Conservation (phyloP, 352 stramenopile genomes). For the Phytophthora tubulina region DNA sequence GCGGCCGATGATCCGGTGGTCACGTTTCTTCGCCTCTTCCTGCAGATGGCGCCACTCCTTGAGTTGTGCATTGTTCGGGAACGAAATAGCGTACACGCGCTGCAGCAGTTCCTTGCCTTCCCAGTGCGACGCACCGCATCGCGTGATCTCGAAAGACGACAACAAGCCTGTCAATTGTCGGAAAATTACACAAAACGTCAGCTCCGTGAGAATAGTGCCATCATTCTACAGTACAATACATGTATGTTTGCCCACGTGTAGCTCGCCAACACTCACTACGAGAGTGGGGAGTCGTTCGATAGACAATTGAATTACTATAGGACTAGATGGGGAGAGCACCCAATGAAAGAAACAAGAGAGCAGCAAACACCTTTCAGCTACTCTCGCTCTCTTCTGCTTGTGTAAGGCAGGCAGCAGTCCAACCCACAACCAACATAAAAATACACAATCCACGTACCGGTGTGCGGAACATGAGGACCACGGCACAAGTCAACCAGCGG, state of each 20-base stretch:
- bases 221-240: conserved; percentile 11
- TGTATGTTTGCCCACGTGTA: conserved; percentile 86
- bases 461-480: conserved; percentile 96
- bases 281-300: conserved; percentile 83
- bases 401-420: conserved; percentile 62
- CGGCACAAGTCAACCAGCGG: conserved; percentile 98
- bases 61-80: conserved; percentile 90
- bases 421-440: conserved; percentile 20
- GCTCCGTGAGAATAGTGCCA: not conserved
- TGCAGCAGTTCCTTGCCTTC: conserved; percentile 93
- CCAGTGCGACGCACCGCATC: conserved; percentile 96
- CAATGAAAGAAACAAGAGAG: conserved; percentile 22
- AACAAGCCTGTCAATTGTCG: conserved; percentile 57
- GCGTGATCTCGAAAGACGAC: conserved; percentile 96
- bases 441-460: conserved; percentile 63
- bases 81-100: conserved; percentile 97
- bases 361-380: conserved; percentile 39
- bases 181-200: conserved; percentile 10
- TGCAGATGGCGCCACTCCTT: conserved; percentile 91
- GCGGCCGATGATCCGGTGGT: conserved; percentile 95
- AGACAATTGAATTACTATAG: conserved; percentile 54
- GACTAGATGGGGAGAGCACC: conserved; percentile 42
- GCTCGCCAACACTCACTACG: conserved; percentile 74
- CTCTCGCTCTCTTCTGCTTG: conserved; percentile 92
- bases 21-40: conserved; percentile 97